Percentiles rank a stretch among this genome's conserved stretches.
phyloP scores from a whole-genome alignment of 2,329 filamentous ascomycete species.

The Colletotrichum sp. region DNA sequence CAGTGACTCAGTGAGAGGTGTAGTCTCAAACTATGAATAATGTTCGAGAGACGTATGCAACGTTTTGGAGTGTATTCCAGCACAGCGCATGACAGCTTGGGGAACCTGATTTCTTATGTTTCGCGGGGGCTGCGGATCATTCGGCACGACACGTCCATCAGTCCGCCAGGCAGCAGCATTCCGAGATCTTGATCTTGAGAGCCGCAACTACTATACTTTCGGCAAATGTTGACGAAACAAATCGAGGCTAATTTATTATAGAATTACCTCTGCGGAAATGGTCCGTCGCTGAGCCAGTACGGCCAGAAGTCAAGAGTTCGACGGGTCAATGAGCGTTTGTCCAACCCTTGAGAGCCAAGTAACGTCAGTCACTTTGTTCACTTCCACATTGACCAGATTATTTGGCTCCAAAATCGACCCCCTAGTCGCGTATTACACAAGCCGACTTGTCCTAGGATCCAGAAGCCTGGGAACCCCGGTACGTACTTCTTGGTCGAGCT shows the following conservation, averaged over 20 bases:
- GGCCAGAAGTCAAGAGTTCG: background rate
- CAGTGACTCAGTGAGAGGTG: background rate
- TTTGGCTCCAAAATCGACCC: no score
- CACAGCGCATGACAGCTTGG: background rate
- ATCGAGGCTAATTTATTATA: fast-evolving
- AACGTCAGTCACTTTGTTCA: no score
- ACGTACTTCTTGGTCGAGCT: no score
- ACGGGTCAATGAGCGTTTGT: no score
- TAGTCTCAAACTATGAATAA: fast-evolving
- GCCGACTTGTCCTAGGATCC: no score
- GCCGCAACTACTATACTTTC: background rate
- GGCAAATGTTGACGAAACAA: background rate
- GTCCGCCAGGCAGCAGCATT: background rate
- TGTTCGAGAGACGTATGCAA: background rate
- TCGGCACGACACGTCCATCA: background rate
- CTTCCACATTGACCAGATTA: no score
- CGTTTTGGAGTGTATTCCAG: fast-evolving
- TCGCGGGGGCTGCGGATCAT: fast-evolving
- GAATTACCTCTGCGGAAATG: background rate
- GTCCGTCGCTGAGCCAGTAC: fast-evolving
- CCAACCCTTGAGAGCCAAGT: no score
- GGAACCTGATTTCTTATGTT: background rate
- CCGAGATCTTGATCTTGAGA: background rate
- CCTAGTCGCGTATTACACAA: no score
- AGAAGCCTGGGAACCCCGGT: no score